Evolutionary conservation across 1,284 basidiomycete genomes (phyloP).

Genomic region (Rhodofomes roseus): DNA sequence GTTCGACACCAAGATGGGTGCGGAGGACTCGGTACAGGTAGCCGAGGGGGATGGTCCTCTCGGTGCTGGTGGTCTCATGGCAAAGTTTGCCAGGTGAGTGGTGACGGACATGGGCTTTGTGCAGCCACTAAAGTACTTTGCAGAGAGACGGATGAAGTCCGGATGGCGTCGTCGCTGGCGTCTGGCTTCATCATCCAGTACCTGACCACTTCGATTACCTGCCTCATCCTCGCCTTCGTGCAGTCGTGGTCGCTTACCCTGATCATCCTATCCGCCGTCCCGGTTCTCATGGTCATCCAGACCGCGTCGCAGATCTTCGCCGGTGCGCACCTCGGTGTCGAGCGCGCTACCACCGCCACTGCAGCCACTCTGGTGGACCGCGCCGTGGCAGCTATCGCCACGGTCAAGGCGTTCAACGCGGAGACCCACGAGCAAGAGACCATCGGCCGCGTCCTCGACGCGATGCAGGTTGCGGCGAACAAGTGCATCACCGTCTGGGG

Average conservation of each 20-base stretch:
- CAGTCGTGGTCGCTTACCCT: conserved; percentile 84
- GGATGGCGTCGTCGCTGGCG: conserved; percentile 77
- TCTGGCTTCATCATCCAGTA: conserved; percentile 80
- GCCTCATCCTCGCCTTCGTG: conserved; percentile 78
- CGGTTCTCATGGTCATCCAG: conserved; percentile 76
- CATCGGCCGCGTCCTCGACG: conserved; percentile 46
- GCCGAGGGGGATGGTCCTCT: conserved; percentile 51
- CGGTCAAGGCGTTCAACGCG: conserved; percentile 96
- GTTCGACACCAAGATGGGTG: conserved; percentile 84
- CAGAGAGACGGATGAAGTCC: conserved; percentile 94
- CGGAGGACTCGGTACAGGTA: conserved; percentile 45
- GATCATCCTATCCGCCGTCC: conserved; percentile 90
- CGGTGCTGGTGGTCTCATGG: conserved; percentile 92
- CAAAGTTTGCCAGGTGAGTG: conserved; percentile 83
- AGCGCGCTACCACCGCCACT: conserved; percentile 65
- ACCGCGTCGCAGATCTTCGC: conserved; percentile 69
- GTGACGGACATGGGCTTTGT: not conserved
- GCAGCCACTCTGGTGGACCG: conserved; percentile 82
- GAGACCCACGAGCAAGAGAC: conserved; percentile 54
- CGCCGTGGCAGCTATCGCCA: conserved; percentile 76
- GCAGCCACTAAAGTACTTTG: not conserved
- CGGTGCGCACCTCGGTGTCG: conserved; percentile 62
- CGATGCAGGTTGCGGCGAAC: conserved; percentile 46
- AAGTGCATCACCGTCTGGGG: conserved; percentile 76
- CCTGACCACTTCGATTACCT: conserved; percentile 75